Conservation (phyloP, 2,329 filamentous ascomycete species). For the Keithomyces neogunnii region DNA sequence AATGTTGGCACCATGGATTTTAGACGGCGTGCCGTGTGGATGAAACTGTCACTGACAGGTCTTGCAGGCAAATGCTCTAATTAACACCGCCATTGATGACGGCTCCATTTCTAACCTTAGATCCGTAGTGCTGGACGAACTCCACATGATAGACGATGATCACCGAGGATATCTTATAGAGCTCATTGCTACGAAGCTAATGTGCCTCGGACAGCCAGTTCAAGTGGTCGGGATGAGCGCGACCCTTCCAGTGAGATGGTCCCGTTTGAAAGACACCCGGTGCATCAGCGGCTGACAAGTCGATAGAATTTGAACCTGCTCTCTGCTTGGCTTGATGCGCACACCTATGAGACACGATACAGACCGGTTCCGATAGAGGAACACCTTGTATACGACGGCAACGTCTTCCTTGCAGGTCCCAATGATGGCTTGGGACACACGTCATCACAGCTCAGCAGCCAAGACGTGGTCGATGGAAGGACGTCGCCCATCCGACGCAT, state of each 20-base stretch:
- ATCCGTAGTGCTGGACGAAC: conserved; percentile 64
- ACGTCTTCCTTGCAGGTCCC: conserved; percentile 51
- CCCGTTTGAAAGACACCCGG: not conserved
- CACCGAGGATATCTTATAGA: conserved; percentile 69
- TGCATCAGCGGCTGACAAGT: not conserved
- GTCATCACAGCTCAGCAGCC: conserved; percentile 39
- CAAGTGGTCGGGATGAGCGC: conserved; percentile 77
- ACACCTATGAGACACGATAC: conserved; percentile 65
- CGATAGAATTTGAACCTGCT: conserved; percentile 59
- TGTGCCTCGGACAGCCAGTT: conserved; percentile 57
- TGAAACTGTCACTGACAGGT: conserved; percentile 2
- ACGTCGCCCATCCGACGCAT: conserved; percentile 39
- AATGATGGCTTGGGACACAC: conserved; percentile 50
- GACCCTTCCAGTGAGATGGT: conserved; percentile 54
- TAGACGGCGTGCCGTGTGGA: no score
- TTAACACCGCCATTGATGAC: conserved; percentile 67
- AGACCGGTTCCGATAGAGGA: conserved; percentile 69
- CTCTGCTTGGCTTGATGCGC: conserved; percentile 61
- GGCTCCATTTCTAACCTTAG: conserved; percentile 55
- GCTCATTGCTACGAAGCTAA: conserved; percentile 62
- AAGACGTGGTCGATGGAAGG: conserved; percentile 24
- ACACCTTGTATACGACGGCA: conserved; percentile 62
- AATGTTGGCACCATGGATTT: not conserved
- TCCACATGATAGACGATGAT: conserved; percentile 77
- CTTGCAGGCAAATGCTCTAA: conserved; percentile 59